A percentile compares a stretch with the other conserved stretches of the same genome.
Conservation (phyloP, 495 filamentous ascomycete species). For the Oidiodendron maius region DNA sequence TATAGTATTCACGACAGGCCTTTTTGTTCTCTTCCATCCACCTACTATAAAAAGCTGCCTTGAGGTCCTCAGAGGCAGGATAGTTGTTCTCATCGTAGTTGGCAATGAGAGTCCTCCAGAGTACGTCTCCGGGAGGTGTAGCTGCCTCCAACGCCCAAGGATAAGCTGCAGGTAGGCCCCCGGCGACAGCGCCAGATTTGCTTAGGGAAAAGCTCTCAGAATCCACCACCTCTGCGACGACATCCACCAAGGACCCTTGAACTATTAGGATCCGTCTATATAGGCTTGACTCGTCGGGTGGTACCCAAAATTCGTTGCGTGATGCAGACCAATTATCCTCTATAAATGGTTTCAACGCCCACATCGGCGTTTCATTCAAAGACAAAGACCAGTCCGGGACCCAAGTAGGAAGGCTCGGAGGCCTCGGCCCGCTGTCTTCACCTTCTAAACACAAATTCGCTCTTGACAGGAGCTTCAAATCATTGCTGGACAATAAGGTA, state of each 20-base stretch:
- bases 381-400: too few relatives aligned
- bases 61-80: conserved; percentile 3
- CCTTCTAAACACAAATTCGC: too few relatives aligned
- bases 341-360: too few relatives aligned
- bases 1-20: conserved; percentile 3
- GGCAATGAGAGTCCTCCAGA: conserved; percentile 4
- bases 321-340: too few relatives aligned
- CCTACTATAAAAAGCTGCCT: neutral
- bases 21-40: conserved; percentile 5
- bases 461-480: too few relatives aligned
- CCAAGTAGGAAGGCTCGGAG: too few relatives aligned
- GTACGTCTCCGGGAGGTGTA: neutral
- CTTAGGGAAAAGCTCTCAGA: neutral
- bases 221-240: conserved; percentile 1
- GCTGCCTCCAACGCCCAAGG: conserved; percentile 2
- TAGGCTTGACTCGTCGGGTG: too few relatives aligned
- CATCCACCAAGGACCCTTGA: conserved; percentile 1
- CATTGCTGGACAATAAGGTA: too few relatives aligned
- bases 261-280: too few relatives aligned
- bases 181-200: neutral
- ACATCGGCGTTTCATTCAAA: too few relatives aligned
- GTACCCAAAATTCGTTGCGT: too few relatives aligned
- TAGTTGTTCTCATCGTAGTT: conserved; percentile 2
- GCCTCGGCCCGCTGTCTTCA: too few relatives aligned
- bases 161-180: conserved; percentile 1